Evolutionary conservation across 257 asterid species (phyloP), one percentile per base, ranked within the genome.

Genomic region (Salvia miltiorrhiza): DNA sequence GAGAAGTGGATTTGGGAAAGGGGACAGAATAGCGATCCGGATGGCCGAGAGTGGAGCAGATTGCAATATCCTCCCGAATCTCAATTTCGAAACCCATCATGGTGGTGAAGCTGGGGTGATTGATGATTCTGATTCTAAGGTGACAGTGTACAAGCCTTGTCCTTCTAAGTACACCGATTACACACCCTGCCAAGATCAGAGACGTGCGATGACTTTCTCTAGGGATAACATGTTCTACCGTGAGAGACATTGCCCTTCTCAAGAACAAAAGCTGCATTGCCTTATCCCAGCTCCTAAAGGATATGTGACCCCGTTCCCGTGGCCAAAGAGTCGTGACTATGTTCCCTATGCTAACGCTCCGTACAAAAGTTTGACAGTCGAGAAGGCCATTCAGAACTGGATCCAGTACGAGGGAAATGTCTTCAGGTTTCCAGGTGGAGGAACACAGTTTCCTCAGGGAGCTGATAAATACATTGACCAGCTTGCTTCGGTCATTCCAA

Each of bases 281-380:
- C 90, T 85, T 57, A 77, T 85, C 57, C 90, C 90, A 1, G 88
- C 90, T 32, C 88, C 90, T 53, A 60, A 78, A 59, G 90, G 88
- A 55, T 85, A 85, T 23, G 86, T 85, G 23, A 64, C 84, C 24
- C 90, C 90, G 1, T 85, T 85, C 68, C 80, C 84, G 12, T 85
- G 90, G 90, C 90, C 90, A 10, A 85, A 85, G 83, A 85, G 90
- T 49, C 90, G 90, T 10, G 90, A 85, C 56, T 85, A 82, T 62
- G 90, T 82, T 21, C 90, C 90, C 21, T 85, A 74, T 63, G 88
- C 88, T 20, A 85, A 85, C 74, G 90, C 88, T 32, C 90, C 90
- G 0, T 85, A 85, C 56, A 85, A 85, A 62, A 85, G 88, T 56
- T 78, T 85, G 81, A 85, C 87, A 9, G 90, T 84, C 0, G 90